Evolutionary conservation across 2,329 filamentous ascomycete genomes (phyloP), one percentile per base, ranked within the genome.

Genomic region (Cladophialophora carrionii): DNA sequence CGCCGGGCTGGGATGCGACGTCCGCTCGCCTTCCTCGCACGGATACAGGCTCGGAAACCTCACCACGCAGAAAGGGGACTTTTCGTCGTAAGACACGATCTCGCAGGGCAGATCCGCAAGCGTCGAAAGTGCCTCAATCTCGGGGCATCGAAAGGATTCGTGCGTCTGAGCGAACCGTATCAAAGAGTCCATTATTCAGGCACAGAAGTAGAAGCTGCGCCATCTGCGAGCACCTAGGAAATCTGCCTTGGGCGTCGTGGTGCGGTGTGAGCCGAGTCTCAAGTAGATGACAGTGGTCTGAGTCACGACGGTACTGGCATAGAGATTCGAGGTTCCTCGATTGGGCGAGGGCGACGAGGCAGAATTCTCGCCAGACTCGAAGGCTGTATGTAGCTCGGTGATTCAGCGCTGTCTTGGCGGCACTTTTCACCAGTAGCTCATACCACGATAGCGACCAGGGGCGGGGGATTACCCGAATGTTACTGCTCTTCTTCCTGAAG

Each of bases 131-230:
- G 95, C 88, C 73, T 94, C 81, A 14, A 96, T 85, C 77, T 99
- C 95, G 2, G 93, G 87, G 62, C 87, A 82, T 46, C 94, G 89
- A 76, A 99, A 99, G n/a, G 87, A 89, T 80, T 97, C 92, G 76
- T 98, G 93, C 64, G 85, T 83, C 78, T 98, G 95, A 52, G 89
- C 90, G 75, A 98, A 92, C 72, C 94, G 90, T 69, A 99, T 88
- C 66, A 99, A 84, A 74, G 91, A 98, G 68, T 96, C 87, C 87
- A 85, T 85, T 10, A 29, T 55, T 32, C 41, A 51, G 24, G 20
- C 24, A 20, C 26, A 8, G 20, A 29, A 14, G 48, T n/a, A 29
- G 24, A 51, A 17, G 24, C 48, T 51, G 48, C 20, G 48, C 48
- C 48, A 51, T 51, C 20, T 51, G 22, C 14, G 48, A 20, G 24